Base-by-base conservation (phyloP, 352 stramenopile species). In the Phytophthora sansomeana region DNA sequence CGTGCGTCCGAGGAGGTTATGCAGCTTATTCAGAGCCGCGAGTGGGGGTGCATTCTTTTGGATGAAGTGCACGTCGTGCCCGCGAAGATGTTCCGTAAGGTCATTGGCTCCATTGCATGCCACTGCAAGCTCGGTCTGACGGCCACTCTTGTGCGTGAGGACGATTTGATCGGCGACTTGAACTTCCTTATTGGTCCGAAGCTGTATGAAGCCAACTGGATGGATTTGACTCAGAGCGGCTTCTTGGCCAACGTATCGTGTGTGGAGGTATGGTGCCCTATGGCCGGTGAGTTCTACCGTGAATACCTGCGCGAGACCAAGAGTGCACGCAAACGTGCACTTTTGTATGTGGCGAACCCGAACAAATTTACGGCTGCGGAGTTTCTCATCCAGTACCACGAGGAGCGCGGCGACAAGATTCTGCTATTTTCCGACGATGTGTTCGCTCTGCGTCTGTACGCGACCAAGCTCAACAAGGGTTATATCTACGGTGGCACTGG, bases 181-280 rank as follows among this genome's bases (percentile, higher is more conserved):
- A 99, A 99, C 80, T 99, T 99, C 79, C 87, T 99, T 11, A 99
- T 99, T 67, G 98, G 98, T 13, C 97, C 97, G 1, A 99, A 99
- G 72, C 69, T 95, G 19, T 95, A 95, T 52, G 87, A 95, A 67
- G 98, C 98, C 28, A 99, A 99, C 77, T 99, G 98, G 98, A 99
- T 99, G 97, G 97, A 99, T 81, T 79, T 99, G 9, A 99, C 98
- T 28, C 91, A 97, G 48, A 95, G 94, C 43, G 96, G 97, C 4
- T 99, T 98, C 73, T 68, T 99, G 39, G 97, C 97, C 24, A 99
- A 99, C 70, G 97, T 99, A 7, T 95, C 95, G 60, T 99, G 98
- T 63, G 92, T 99, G 3, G 98, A 99, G 79, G 93, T 99, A 11
- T 99, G 98, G 97, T 99, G 97, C 66, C 96, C 97, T 38, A 99